Evolutionary conservation across 768 basidiomycete genomes (phyloP), one percentile per base, ranked within the genome.

Genomic region (Leccinum longicurvipes): DNA sequence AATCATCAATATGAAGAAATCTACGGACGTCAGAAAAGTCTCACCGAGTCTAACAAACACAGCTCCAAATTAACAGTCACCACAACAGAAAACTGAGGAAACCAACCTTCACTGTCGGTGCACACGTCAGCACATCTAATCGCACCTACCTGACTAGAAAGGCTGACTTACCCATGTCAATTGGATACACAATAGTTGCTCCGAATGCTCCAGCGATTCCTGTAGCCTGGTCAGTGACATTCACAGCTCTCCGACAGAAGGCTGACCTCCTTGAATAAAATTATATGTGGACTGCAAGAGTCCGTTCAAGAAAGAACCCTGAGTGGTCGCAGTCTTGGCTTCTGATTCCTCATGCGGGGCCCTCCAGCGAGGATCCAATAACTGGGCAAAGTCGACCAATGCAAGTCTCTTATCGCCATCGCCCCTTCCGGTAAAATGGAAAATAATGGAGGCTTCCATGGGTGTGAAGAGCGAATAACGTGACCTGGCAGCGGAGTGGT

Each of bases 381-480:
- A 74, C 65, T 95, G 92, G 19, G 87, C 92, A 72, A 99, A 99
- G 71, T 99, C 97, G 44, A 91, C 73, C 36, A 96, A 73, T 10
- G 93, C 83, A 50, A 99, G 80, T 21, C 93, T 82, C 64, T 86
- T 83, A 47, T 76, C 76, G 3, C 77, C 74, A 45, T 78, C 75
- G 14, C 94, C 95, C 47, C 93, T 83, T 12, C 91, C 87, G 25
- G 94, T 94, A 74, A 98, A 98, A 72, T 99, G 96, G 76, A 98
- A 99, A 65, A 99, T 86, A 66, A 98, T 97, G 51, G 89, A 84
- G n/a, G 90, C 93, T 72, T 98, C 96, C 91, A 98, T 96, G 4
- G 96, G 96, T 1, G 93, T 95, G 72, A 98, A 98, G 51, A 96
- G 81, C 36, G 92, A 89, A 72, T 98, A 98, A 34, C 96, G 89